phyloP scores from a whole-genome alignment of 768 basidiomycete genomes.

The Pseudohyphozyma bogoriensis region DNA sequence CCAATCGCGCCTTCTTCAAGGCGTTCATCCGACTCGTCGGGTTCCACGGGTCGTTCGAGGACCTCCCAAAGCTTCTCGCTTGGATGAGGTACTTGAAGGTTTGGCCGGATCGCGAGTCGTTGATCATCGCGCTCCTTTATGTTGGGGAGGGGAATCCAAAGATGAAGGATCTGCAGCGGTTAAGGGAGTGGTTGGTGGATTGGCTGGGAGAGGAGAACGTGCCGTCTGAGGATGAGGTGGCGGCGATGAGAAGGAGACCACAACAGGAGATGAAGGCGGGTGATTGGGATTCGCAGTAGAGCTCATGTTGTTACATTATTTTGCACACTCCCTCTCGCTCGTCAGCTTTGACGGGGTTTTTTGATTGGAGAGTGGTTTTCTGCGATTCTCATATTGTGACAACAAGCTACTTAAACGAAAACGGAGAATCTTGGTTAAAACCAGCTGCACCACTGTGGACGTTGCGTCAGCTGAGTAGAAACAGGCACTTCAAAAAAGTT shows the following conservation, averaged over 20 bases:
- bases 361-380: no score
- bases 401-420: no score
- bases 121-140: constrained; percentile 14
- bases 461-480: no score
- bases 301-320: no score
- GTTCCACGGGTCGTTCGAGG: constrained; percentile 4
- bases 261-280: no score
- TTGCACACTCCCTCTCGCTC: no score
- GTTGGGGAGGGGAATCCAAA: constrained; percentile 14
- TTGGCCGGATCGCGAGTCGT: constrained; percentile 3
- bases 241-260: constrained; percentile 19
- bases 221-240: constrained; percentile 19
- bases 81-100: constrained; percentile 15
- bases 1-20: constrained; percentile 15
- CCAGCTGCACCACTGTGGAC: no score
- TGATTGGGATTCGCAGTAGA: no score
- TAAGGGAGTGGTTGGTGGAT: constrained; percentile 1
- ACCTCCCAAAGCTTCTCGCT: constrained; percentile 16
- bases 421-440: no score
- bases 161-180: not conserved
- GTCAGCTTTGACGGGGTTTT: no score
- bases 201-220: constrained; percentile 16
- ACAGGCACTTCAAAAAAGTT: constrained; percentile 48
- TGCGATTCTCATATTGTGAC: no score
- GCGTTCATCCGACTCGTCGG: constrained; percentile 26